phyloP scores from a whole-genome alignment of 2,329 filamentous ascomycete genomes.

The Sclerotinia glacialis region DNA sequence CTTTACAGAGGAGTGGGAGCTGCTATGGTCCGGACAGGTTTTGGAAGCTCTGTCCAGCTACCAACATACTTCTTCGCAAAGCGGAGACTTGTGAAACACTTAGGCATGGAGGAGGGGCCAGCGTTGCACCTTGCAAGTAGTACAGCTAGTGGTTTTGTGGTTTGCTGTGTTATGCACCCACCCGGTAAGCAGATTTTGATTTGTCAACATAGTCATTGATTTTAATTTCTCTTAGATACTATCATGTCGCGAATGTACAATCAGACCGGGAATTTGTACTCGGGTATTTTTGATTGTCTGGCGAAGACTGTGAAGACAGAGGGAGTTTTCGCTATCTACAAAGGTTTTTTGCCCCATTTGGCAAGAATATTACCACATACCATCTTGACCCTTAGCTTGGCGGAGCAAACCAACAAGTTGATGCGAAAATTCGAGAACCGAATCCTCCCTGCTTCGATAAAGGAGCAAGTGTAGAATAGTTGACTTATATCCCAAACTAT shows the following conservation, averaged over 20 bases:
- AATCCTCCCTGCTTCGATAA: constrained; percentile 46
- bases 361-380: constrained; percentile 94
- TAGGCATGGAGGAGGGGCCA: constrained; percentile 87
- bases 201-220: background rate
- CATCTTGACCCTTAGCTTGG: constrained; percentile 85
- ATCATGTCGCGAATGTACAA: constrained; percentile 99
- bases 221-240: constrained; percentile 59
- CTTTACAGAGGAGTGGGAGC: constrained; percentile 88
- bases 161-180: constrained; percentile 97
- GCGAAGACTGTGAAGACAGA: constrained; percentile 89
- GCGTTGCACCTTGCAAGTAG: constrained; percentile 86
- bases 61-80: constrained; percentile 99
- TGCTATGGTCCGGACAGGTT: constrained; percentile 93
- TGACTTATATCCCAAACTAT: constrained; percentile 8
- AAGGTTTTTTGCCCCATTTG: constrained; percentile 93
- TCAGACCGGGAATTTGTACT: constrained; percentile 96
- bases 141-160: constrained; percentile 87
- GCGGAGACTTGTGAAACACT: constrained; percentile 73
- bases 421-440: constrained; percentile 72
- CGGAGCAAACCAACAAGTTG: constrained; percentile 95
- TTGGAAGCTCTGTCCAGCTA: constrained; percentile 91
- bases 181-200: constrained; percentile 58
- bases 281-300: constrained; percentile 86
- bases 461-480: constrained; percentile 31
- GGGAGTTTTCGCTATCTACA: constrained; percentile 90